Conservation (phyloP, 2,329 filamentous ascomycete genomes). For the Aspergillus fischeri region DNA sequence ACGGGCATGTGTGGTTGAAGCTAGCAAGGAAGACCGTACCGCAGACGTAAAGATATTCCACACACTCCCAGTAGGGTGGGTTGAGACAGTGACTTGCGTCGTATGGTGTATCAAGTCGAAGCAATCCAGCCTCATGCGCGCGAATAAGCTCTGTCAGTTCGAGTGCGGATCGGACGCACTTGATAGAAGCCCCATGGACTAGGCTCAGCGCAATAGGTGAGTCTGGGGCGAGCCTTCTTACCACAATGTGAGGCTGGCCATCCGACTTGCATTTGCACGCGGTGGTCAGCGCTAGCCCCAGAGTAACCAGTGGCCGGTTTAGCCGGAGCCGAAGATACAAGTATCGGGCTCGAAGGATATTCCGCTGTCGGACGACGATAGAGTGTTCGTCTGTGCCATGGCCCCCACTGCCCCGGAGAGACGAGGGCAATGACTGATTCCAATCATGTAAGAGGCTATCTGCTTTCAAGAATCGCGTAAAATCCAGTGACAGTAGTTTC, state of each 20-base stretch:
- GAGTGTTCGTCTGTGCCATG: slow-evolving; percentile 6
- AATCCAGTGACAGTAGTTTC: slow-evolving; percentile 18
- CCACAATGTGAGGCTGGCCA: slow-evolving; percentile 3
- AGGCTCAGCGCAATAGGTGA: slow-evolving; percentile 5
- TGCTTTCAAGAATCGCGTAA: slow-evolving; percentile 11
- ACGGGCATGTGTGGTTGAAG: slow-evolving; percentile 5
- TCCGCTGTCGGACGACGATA: slow-evolving; percentile 20
- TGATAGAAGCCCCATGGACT: slow-evolving; percentile 10
- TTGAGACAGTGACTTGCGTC: neutral
- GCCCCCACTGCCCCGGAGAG: slow-evolving; percentile 6
- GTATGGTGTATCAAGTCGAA: neutral
- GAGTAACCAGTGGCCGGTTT: slow-evolving; percentile 9
- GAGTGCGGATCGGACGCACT: slow-evolving; percentile 6
- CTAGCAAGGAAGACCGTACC: slow-evolving; percentile 9
- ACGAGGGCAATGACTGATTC: slow-evolving; percentile 19
- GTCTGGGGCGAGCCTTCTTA: slow-evolving; percentile 1
- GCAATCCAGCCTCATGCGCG: slow-evolving; percentile 4
- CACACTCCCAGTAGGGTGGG: slow-evolving; percentile 12
- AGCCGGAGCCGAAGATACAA: slow-evolving; percentile 20
- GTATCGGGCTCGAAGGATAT: slow-evolving; percentile 21
- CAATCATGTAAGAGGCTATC: slow-evolving; percentile 21
- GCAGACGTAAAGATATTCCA: slow-evolving; percentile 14
- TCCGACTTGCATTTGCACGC: slow-evolving; percentile 7
- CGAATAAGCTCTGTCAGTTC: slow-evolving; percentile 6
- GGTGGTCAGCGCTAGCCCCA: slow-evolving; percentile 6